Percentiles rank a stretch among this genome's conserved stretches.
phyloP scores from a whole-genome alignment of 225 moss, liverwort and hornwort genomes.

The Marchantia polymorpha region DNA sequence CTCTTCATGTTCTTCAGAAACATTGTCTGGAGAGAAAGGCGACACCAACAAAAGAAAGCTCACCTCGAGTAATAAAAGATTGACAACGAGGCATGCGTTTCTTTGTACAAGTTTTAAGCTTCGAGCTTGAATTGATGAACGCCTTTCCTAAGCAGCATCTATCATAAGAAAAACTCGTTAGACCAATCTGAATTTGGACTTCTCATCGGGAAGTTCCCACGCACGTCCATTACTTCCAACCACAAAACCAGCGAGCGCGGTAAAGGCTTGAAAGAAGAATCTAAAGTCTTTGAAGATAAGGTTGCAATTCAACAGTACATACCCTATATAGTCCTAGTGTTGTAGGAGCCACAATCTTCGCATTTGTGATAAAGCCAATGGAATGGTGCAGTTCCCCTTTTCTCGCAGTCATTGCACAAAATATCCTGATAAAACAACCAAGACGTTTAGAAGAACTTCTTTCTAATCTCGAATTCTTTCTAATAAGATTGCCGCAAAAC shows the following conservation, averaged over 20 bases:
- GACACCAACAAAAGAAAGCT: background rate
- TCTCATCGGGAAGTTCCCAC: background rate
- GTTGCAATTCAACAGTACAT: background rate
- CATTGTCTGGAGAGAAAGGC: background rate
- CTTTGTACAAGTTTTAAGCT: background rate
- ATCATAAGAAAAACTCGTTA: background rate
- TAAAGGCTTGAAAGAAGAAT: background rate
- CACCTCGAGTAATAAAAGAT: background rate
- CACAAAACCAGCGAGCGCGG: background rate
- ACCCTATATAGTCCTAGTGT: constrained; percentile 77
- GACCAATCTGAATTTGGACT: background rate
- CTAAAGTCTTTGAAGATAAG: no score
- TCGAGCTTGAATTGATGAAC: background rate
- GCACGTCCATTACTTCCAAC: background rate
- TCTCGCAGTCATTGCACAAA: constrained; percentile 92
- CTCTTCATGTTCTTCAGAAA: no score
- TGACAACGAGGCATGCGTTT: background rate
- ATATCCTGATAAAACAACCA: constrained; percentile 56
- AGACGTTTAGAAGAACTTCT: background rate
- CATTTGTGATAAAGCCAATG: constrained; percentile 99
- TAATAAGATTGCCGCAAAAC: background rate
- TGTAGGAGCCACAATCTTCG: constrained; percentile 74
- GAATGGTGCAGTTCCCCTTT: constrained; percentile 76
- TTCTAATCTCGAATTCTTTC: background rate
- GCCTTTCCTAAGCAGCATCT: background rate